Evolutionary conservation across 495 filamentous ascomycete species (phyloP).

Genomic region (Aeminium ludgeri): DNA sequence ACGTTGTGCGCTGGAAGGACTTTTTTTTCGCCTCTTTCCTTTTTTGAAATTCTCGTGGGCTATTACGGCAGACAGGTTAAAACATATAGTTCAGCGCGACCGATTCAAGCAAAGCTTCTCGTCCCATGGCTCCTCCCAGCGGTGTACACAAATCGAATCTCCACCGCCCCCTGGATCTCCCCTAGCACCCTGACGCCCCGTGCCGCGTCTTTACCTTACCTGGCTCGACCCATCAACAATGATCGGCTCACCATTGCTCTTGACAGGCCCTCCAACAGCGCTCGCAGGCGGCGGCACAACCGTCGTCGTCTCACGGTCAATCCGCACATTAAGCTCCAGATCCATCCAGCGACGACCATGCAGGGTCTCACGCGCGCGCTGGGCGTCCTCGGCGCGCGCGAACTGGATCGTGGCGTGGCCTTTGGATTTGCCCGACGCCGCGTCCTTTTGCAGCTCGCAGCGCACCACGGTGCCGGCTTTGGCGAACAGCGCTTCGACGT

Average conservation of each 20-base stretch:
- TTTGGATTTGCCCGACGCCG: constrained; percentile 14
- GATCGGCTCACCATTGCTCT: constrained; percentile 10
- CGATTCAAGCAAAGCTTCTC: no score
- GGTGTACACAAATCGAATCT: no score
- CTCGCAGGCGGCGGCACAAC: constrained; percentile 13
- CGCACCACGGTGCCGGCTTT: constrained; percentile 8
- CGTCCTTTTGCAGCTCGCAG: constrained; percentile 14
- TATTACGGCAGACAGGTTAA: no score
- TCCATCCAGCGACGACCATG: constrained; percentile 12
- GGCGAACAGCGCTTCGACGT: constrained; percentile 16
- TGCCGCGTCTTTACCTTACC: no score
- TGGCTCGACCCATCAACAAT: background rate
- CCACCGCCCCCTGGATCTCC: no score
- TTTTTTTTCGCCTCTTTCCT: no score
- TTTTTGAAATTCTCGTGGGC: no score
- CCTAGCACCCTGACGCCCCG: no score
- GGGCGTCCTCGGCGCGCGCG: constrained; percentile 14
- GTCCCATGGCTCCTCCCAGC: no score
- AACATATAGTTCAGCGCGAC: no score
- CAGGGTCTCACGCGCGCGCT: constrained; percentile 14
- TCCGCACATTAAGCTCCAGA: constrained; percentile 17
- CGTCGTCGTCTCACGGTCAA: constrained; percentile 19
- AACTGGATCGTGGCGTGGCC: constrained; percentile 19
- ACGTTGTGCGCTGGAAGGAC: no score
- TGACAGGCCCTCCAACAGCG: constrained; percentile 8